Percentiles rank a stretch among this genome's conserved stretches.
Conservation (phyloP, 495 filamentous ascomycete genomes). For the Friedmanniomyces endolithicus region DNA sequence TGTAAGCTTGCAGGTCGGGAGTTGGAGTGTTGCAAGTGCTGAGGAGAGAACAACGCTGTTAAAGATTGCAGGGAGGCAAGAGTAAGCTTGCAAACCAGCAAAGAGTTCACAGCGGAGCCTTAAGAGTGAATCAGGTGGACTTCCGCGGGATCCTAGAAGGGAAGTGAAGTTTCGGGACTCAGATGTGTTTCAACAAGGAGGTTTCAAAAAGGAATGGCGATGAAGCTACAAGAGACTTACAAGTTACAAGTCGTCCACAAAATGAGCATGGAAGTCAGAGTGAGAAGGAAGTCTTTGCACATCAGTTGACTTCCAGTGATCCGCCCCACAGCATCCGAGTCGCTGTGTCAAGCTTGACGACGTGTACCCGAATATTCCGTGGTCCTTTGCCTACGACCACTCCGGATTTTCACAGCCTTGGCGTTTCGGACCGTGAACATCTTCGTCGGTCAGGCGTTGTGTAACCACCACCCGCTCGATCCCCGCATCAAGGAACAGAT, state of each 20-base stretch:
- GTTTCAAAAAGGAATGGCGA: no score
- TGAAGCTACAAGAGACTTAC: no score
- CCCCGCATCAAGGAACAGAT: neutral
- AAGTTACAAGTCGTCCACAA: no score
- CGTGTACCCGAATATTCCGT: neutral
- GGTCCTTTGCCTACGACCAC: neutral
- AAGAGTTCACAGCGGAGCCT: neutral
- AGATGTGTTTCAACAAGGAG: no score
- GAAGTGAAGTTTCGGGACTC: neutral
- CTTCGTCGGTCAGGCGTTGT: neutral
- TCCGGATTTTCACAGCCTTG: neutral
- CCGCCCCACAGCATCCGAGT: no score
- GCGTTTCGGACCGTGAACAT: neutral
- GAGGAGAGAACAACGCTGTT: neutral
- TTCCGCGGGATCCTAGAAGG: neutral
- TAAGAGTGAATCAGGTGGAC: neutral
- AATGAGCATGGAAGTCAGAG: no score
- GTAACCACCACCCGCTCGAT: neutral
- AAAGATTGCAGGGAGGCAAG: neutral
- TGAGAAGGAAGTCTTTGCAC: no score
- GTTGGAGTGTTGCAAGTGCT: neutral
- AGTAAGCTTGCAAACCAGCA: neutral
- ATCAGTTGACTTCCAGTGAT: no score
- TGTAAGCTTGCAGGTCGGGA: neutral
- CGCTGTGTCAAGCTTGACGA: neutral